Conservation (phyloP, 306 rosid species). For the Leucaena leucocephala region DNA sequence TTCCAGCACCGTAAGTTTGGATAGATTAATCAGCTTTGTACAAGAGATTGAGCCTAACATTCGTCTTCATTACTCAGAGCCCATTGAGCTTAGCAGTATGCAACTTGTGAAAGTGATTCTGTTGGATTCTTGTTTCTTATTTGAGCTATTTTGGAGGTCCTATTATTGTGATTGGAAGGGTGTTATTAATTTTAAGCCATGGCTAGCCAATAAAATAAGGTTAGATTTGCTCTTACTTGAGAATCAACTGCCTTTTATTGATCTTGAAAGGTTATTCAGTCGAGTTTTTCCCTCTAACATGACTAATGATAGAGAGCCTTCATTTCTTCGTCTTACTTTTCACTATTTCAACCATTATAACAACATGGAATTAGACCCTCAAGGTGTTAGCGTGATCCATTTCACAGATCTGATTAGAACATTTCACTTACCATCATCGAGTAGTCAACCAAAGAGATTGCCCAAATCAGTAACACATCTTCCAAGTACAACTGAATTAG, state of each 20-base stretch:
- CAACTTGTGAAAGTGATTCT: constrained; percentile 28
- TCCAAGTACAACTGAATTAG: not conserved
- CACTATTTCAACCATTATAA: not conserved
- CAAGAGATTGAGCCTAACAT: not conserved
- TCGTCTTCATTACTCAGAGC: constrained; percentile 24
- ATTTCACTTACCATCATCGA: not conserved
- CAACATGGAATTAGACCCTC: not conserved
- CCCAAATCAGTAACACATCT: not conserved
- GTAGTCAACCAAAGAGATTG: not conserved
- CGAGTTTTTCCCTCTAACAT: not conserved
- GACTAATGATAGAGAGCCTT: not conserved
- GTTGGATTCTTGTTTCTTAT: constrained; percentile 24
- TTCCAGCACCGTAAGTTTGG: not conserved
- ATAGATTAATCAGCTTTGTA: not conserved
- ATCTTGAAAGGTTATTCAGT: not conserved
- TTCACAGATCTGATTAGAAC: not conserved
- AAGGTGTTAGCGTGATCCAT: not conserved
- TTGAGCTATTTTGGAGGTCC: constrained; percentile 1
- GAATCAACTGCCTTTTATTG: constrained; percentile 3
- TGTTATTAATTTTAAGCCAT: not conserved
- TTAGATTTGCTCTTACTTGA: constrained; percentile 25
- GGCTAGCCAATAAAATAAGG: not conserved
- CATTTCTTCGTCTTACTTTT: constrained; percentile 28
- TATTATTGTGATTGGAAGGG: not conserved
- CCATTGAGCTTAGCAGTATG: not conserved